Base-by-base conservation (phyloP, 208 protist species). In the Crithidia brevicula region DNA sequence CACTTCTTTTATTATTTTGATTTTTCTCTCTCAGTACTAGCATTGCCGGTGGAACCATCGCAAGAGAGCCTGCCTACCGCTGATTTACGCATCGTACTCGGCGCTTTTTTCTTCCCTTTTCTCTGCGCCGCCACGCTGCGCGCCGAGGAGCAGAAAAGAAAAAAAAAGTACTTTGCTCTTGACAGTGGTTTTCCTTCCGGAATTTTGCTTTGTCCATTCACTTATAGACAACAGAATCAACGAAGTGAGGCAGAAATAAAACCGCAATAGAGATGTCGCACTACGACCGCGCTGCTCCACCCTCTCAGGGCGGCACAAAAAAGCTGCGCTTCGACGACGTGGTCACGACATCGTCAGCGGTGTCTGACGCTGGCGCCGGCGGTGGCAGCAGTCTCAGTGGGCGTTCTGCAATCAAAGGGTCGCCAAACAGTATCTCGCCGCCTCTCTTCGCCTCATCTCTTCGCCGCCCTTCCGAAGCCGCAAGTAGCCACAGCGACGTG, bases 251-350 rank as follows among this genome's bases (percentile, higher is more conserved):
- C n/a, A n/a, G n/a, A n/a, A n/a, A n/a, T n/a, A n/a, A n/a, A n/a
- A n/a, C n/a, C n/a, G n/a, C n/a, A n/a, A 40, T 6, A 11, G 15
- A 28, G 20, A 71, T 70, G 61, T 60, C 61, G 5, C 52, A 59
- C 38, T 51, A 27, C 58, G 58, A 66, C 4, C 22, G n/a, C 20
- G 27, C 20, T 2, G 22, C 11, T 2, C 28, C 28, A 5, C 23
- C 47, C 4, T 7, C 28, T 18, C 59, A 52, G 28, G n/a, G n/a
- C 46, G 54, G 54, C 2, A 38, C 23, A 9, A 76, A 76, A 33
- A 76, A 76, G 36, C 70, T 76, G 7, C 70, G 70, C 54, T 76
- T 76, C 27, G 70, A 76, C 23, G 36, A 69, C 54, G 42, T 36
- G 4, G 59, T 56, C 30, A 66, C 43, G 10, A 46, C 33, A 23